Base-by-base conservation (phyloP, 345 rosid genomes). In the Physaria fendleri region DNA sequence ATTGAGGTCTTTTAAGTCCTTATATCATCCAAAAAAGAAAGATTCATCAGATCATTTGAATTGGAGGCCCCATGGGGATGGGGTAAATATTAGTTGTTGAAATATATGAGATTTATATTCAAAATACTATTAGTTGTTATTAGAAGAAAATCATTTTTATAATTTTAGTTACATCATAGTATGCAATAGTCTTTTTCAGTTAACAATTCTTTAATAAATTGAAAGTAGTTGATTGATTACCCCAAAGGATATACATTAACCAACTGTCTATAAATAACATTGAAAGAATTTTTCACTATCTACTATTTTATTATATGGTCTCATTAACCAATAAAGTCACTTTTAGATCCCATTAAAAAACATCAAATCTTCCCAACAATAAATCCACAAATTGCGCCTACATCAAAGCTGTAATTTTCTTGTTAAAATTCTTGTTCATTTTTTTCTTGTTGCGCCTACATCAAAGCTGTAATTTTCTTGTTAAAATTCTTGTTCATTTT, bases 341-440 rank as follows among this genome's bases (percentile, higher is more conserved):
- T n/a, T n/a, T n/a, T n/a, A n/a, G n/a, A n/a, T n/a, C n/a, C n/a
- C n/a, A n/a, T n/a, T 24, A 15, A 24, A 27, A 28, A 18, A 2
- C 4, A 29, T n/a, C 8, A 5, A 37, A 13, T n/a, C 4, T 8
- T 21, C 5, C 27, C 25, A 21, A 51, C 6, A n/a, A 62, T n/a
- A 38, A 62, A 24, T 62, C 50, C 25, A 18, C 33, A 37, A 37
- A 25, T 61, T 47, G 35, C 39, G 47, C 56, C 18, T 13, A 44
- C 14, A 27, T 4, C 4, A 5, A 60, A 12, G 54, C 12, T 35
- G 30, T 25, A 13, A 54, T 8, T 22, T 37, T 35, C 8, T 8
- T 21, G 13, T 35, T 21, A 35, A 8, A 13, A 22, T 14, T 22
- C 11, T 10, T 2, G 8, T 16, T 12, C 3, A 1, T 6, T 0